Base-by-base conservation (phyloP, 495 filamentous ascomycete species). In the Hyphodiscus hymeniophilus region DNA sequence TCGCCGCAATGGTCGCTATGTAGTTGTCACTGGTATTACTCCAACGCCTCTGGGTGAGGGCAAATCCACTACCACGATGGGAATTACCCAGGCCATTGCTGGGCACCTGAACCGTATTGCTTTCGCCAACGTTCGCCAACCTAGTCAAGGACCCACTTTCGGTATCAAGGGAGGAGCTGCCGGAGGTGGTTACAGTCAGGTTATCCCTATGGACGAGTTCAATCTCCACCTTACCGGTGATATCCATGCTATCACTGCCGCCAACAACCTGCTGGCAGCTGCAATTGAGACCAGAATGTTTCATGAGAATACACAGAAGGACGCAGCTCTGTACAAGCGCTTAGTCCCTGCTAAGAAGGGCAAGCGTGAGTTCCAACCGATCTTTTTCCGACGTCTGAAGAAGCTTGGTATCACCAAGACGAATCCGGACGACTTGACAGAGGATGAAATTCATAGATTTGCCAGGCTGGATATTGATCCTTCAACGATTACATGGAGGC, bases 171-270 rank as follows among this genome's bases (percentile, higher is more conserved):
- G 92, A 36, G 92, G 92, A 52, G 92, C 92, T 43, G 92, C 92
- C 47, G 92, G 92, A 59, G 92, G 92, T 55, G 92, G 92, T 13
- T 98, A 95, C 73, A 94, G 87, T 64, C 92, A 98, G 66, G 92
- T 97, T 59, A 97, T 98, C 55, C 92, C 92, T 43, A 98, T 98
- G 92, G 92, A 98, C 54, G 92, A 98, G 64, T 98, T 98, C 74
- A 98, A 98, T 63, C 73, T 98, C 52, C 92, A 98, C 62, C 68
- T 98, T 62, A 98, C 92, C 34, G 92, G 92, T 55, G 92, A 98
- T 63, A 97, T 98, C 52, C 92, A 98, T 63, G 92, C 92, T 33
- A 91, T 98, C 60, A 87, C 89, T 30, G 92, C 92, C 8, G 92
- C 92, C 4, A 98, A 97, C 73, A 98, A 98, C 68, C 75, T 98